These are phyloP conservation scores for Coniochaeta prunicola DNA, from an alignment of 2,329 filamentous ascomycete genomes.

Conservation along the genomic window DNA sequence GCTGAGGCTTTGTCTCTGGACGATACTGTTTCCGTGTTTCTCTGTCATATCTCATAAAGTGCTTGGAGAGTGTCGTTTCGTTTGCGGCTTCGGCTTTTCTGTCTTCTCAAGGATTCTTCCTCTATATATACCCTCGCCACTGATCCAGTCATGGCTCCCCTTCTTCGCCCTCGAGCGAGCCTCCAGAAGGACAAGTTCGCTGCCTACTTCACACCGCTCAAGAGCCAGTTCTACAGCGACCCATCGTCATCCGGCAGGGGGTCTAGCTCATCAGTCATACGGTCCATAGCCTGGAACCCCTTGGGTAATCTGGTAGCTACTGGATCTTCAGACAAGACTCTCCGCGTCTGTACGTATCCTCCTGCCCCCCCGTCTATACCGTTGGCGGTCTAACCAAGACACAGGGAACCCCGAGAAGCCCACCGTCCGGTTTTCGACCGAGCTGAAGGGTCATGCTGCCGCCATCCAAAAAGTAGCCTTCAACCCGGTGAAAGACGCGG, in stretches of 20 bases:
- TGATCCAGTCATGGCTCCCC: slow-evolving; percentile 27
- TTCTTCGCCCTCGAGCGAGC: slow-evolving; percentile 38
- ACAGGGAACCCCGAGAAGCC: slow-evolving; percentile 69
- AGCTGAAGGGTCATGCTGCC: slow-evolving; percentile 60
- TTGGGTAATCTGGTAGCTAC: slow-evolving; percentile 78
- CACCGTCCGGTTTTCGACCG: slow-evolving; percentile 66
- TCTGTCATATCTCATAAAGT: not conserved
- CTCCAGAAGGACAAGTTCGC: slow-evolving; percentile 66
- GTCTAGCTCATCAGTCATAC: slow-evolving; percentile 52
- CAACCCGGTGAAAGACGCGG: slow-evolving; percentile 68
- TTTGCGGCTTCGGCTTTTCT: not conserved
- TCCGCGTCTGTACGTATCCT: slow-evolving; percentile 61
- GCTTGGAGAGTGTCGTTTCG: not conserved
- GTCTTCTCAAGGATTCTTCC: not conserved
- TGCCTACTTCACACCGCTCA: slow-evolving; percentile 57
- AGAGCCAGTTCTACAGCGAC: slow-evolving; percentile 66
- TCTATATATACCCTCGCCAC: not conserved
- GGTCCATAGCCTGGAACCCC: slow-evolving; percentile 84
- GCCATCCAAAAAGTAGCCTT: slow-evolving; percentile 70
- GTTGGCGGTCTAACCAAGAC: not conserved
- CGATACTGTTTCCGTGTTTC: not conserved
- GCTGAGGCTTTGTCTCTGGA: not conserved
- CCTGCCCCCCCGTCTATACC: not conserved
- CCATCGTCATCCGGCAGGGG: slow-evolving; percentile 39
- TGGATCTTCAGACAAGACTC: slow-evolving; percentile 60